Conservation (phyloP, 345 rosid genomes). For the Sapria himalayana region DNA sequence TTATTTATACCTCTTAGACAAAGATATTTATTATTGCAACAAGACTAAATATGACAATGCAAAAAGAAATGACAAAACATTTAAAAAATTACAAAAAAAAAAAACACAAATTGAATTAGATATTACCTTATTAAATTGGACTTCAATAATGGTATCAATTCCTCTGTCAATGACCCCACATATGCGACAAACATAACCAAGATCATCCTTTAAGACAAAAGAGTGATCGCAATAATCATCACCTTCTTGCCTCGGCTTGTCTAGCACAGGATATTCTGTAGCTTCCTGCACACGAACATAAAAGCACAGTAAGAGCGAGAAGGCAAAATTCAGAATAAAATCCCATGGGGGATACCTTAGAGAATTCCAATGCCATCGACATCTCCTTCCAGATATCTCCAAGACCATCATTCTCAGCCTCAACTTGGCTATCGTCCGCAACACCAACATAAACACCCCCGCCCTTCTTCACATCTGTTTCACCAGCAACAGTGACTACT, state of each 20-base stretch:
- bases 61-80: no score
- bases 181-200: slow-evolving; percentile 83
- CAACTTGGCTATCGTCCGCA: slow-evolving; percentile 17
- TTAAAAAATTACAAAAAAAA: no score
- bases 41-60: no score
- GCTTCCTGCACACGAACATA: slow-evolving; percentile 25
- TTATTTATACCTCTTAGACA: no score
- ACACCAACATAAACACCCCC: slow-evolving; percentile 52
- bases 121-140: slow-evolving; percentile 59
- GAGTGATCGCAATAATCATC: slow-evolving; percentile 60
- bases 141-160: slow-evolving; percentile 58
- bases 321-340: not conserved
- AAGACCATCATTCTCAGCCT: slow-evolving; percentile 38
- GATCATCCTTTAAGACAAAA: slow-evolving; percentile 61
- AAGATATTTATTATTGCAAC: no score
- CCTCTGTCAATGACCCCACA: slow-evolving; percentile 61
- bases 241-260: slow-evolving; percentile 23
- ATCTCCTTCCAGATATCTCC: slow-evolving; percentile 79
- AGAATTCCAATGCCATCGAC: slow-evolving; percentile 43
- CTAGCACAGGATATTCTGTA: slow-evolving; percentile 19
- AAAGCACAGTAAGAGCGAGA: slow-evolving; percentile 2
- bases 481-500: slow-evolving; percentile 5
- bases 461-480: slow-evolving; percentile 16
- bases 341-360: slow-evolving; percentile 32
- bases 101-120: not conserved